Percentiles rank a stretch among this genome's conserved stretches.
Evolutionary conservation across 768 basidiomycete genomes (phyloP).

Genomic region (Leucocoprinus leucothites): DNA sequence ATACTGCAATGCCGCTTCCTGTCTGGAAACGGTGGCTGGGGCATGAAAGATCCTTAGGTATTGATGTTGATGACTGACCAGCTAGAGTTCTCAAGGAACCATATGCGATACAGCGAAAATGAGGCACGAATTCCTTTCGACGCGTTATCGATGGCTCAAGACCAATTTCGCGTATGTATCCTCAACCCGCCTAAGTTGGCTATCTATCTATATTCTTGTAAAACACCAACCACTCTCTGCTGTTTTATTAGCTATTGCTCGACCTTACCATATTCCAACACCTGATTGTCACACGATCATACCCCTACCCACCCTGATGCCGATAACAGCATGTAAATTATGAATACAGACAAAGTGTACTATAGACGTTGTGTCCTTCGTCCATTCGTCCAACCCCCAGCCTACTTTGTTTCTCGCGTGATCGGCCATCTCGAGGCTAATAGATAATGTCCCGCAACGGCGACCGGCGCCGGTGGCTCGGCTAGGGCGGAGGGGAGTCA

Average conservation of each 20-base stretch:
- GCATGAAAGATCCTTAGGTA: conserved; percentile 24
- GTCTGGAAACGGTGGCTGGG: conserved; percentile 76
- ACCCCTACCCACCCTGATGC: neutral
- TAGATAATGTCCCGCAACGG: conserved; percentile 1
- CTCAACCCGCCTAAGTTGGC: neutral
- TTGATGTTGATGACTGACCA: neutral
- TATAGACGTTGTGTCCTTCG: neutral
- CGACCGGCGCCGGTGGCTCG: conserved; percentile 17
- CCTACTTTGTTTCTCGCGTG: neutral
- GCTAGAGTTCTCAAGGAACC: neutral
- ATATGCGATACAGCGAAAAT: conserved; percentile 12
- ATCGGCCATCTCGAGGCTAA: conserved; percentile 8
- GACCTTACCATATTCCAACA: neutral
- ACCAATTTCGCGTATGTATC: conserved; percentile 6
- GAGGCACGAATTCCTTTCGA: conserved; percentile 3
- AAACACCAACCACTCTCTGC: conserved; percentile 5
- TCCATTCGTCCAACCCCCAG: neutral
- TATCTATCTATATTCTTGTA: conserved; percentile 10
- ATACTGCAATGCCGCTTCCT: conserved; percentile 81
- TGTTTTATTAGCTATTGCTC: conserved; percentile 10
- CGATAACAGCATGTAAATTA: conserved; percentile 14
- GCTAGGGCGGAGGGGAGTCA: conserved; percentile 39
- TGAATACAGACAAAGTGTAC: conserved; percentile 3
- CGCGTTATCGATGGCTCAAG: conserved; percentile 16
- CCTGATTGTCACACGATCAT: conserved; percentile 10